Base-by-base conservation (phyloP, 192 early-diverging fungal species). In the Backusella luteola region DNA sequence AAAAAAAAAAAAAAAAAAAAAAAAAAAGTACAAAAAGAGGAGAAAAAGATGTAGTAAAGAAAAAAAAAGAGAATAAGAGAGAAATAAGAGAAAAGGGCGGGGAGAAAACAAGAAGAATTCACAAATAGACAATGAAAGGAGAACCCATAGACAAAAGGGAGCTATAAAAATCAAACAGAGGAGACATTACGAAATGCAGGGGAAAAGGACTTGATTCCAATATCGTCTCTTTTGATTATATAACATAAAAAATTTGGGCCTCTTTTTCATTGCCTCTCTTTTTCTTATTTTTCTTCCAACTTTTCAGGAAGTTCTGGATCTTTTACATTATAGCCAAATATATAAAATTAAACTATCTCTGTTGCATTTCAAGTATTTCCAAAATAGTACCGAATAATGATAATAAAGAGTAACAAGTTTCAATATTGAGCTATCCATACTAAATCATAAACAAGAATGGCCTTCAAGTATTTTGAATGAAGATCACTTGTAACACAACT, bases 401-500 rank as follows among this genome's bases (percentile, higher is more conserved):
- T 59, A 59, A 59, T 59, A 59, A 59, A 23, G 11, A 59, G 11
- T 11, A 59, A 59, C 21, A 59, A 6, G 53, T 59, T 59, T 59
- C 53, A 59, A 59, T 9, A 26, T 26, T 19, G 21, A 59, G 21
- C 53, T 59, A 59, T 59, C 53, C 53, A 59, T 59, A 59, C 53
- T 23, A 26, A 59, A 59, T 23, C 8, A 59, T 59, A 59, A 59
- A 56, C 53, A 56, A 56, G 53, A 56, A 56, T 56, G 53, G 21
- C 52, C 17, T 53, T 53, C 19, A 21, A 53, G n/a, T 53, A 19
- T 21, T 53, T 21, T 8, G 17, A 53, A 98, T 98, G 78, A 94
- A 96, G 36, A 99, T 93, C 15, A 19, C 9, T 38, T 59, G 23
- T 39, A 56, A 56, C 53, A 56, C 53, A 56, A 21, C 15, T 49